Evolutionary conservation across 169 alveolate species (phyloP).

Genomic region (Plasmodium relictum): DNA sequence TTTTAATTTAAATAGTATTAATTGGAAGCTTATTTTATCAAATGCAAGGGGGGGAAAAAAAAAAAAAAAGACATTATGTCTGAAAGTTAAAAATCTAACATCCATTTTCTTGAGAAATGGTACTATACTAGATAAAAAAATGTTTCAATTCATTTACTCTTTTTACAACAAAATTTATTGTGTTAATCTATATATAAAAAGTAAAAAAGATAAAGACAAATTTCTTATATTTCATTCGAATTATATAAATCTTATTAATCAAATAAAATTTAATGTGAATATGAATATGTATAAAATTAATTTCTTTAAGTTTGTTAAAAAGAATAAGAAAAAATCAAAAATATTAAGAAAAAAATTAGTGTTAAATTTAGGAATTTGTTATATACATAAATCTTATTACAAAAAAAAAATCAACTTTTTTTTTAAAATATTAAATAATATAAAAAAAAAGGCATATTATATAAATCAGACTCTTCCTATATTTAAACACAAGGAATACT

Average conservation of each 20-base stretch:
- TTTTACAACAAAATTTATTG: not conserved
- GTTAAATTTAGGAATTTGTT: not conserved
- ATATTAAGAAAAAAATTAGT: not conserved
- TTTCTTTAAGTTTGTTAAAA: not conserved
- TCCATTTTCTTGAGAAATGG: not conserved
- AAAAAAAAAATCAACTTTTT: not conserved
- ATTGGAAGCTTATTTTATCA: not conserved
- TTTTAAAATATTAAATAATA: not conserved
- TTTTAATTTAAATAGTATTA: not conserved
- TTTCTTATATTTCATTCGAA: not conserved
- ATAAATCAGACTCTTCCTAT: not conserved
- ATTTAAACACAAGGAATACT: not conserved
- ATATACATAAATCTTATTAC: not conserved
- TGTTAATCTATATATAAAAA: conserved; percentile 5
- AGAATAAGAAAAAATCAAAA: not conserved
- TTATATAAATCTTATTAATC: not conserved
- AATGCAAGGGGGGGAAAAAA: not conserved
- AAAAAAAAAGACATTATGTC: not conserved
- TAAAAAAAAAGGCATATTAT: not conserved
- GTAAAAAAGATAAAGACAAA: not conserved
- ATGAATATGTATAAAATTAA: too few relatives aligned
- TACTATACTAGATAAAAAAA: not conserved
- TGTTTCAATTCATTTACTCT: not conserved
- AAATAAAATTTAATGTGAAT: not conserved
- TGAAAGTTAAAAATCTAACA: conserved; percentile 1